Base-by-base conservation (phyloP, 257 asterid genomes). In the Echites panduratus region DNA sequence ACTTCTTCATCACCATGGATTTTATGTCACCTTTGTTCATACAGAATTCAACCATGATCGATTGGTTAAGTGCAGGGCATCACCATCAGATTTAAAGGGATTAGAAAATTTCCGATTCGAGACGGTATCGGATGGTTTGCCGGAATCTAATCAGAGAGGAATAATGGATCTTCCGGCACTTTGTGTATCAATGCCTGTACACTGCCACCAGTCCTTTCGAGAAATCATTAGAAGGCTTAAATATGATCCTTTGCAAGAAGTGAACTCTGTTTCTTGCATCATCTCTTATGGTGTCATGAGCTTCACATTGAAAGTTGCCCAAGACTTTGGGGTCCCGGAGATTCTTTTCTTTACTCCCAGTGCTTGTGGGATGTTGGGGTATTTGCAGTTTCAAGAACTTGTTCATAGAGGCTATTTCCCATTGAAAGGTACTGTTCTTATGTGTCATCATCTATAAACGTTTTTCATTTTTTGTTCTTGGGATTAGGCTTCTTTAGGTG, bases 291-390 rank as follows among this genome's bases (percentile, higher is more conserved):
- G 83, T 2, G 78, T 76, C 20, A 76, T 79, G 83, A 61, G 78
- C 72, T 79, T 66, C 73, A 79, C 83, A 13, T 24, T 79, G 70
- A 52, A 68, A 24, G 80, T 76, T 3, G 83, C 83, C 12, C n/a
- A 53, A 24, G 83, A 79, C 16, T 62, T 79, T 38, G 72, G 77
- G 9, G 32, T 79, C 63, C 82, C 73, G 20, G 78, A 59, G 24
- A 61, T 68, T 43, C 69, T 79, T 41, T 52, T 76, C 64, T 79
- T 66, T 48, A 79, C 83, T 0, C 77, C 75, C 7, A 75, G 83
- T 69, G 80, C 80, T 66, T 75, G 80, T 71, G 83, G 68, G 17
- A 66, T 79, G 78, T 68, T 73, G 70, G 83, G 83, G 7, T 79
- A 71, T 68, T 59, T 75, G 45, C 83, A 79, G 38, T 79, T 48